A percentile compares a stretch with the other conserved stretches of the same genome.
These are phyloP conservation scores for Gnaphalium uliginosum DNA, from an alignment of 129 eudicot genomes.

Conservation along the genomic window DNA sequence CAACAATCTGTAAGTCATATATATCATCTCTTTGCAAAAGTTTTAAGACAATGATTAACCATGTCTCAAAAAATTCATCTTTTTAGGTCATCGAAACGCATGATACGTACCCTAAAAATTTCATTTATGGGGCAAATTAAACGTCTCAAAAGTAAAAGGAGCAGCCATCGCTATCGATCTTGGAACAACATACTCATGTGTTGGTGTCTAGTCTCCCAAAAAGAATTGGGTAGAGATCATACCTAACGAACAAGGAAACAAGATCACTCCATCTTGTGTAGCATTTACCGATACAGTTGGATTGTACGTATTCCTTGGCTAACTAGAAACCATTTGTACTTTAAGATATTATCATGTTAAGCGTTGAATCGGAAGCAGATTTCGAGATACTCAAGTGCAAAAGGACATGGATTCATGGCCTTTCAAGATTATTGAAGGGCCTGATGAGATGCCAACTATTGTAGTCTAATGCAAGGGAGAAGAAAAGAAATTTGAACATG, in stretches of 20 bases:
- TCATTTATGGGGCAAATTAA: no score
- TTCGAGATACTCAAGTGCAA: neutral
- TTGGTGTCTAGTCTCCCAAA: neutral
- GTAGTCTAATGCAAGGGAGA: neutral
- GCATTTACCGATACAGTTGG: neutral
- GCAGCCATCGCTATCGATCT: slow-evolving; percentile 3
- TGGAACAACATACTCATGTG: slow-evolving; percentile 6
- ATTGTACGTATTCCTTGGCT: neutral
- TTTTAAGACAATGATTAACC: no score
- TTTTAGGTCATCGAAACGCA: no score
- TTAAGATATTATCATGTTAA: neutral
- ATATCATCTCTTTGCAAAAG: no score
- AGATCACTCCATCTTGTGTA: neutral
- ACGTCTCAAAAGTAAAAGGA: neutral
- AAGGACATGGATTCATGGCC: neutral
- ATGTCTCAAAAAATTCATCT: no score
- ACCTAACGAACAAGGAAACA: neutral
- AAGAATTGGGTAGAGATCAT: neutral
- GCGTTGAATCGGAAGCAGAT: neutral
- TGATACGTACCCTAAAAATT: no score
- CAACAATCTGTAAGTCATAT: no score
- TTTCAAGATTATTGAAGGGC: slow-evolving; percentile 6
- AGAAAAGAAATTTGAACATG: neutral
- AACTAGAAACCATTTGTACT: neutral
- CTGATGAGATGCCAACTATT: neutral